Base-by-base conservation (phyloP, 176 grass and related monocot genomes). In the Paspalum notatum region DNA sequence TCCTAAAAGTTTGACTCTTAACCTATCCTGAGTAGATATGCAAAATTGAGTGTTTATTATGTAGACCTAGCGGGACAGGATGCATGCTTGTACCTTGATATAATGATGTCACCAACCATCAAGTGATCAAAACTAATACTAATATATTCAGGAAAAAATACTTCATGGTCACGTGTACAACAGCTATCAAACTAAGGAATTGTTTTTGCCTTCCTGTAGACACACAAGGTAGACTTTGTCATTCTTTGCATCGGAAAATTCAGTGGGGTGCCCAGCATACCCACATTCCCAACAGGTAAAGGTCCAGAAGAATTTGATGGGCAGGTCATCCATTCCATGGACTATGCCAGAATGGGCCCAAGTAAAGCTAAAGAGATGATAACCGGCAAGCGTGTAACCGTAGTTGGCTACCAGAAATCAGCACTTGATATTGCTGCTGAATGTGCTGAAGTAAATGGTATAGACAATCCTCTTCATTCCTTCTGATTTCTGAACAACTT, bases 401-500 rank as follows among this genome's bases (percentile, higher is more conserved):
- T 90, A 0, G 56, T 90, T 9, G 91, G 91, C 44, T 90, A 78
- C 61, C 62, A 80, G 1, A 93, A 93, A 84, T 93, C 91, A 5
- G 91, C 91, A 0, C 44, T 89, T 1, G 87, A 90, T 43, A 84
- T 93, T 10, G 58, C 85, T 12, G 63, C 87, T 14, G 90, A 93
- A 72, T 89, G 87, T 42, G 87, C 84, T 3, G 16, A 81, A 8
- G 22, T 44, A 70, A 93, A 93, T 71, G 81, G 87, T 85, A 86
- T 1, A 20, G 16, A 65, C 14, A 17, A 0, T 21, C 20, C 15
- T 18, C 65, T 42, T 55, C 9, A 25, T 7, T 15, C 7, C 2
- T 32, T 32, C 32, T 32, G 32, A 32, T 32, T 65, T 65, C 3
- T 10, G 38, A 4, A 12, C 55, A 32, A 32, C 32, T 32, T 32